A percentile compares a stretch with the other conserved stretches of the same genome.
Conservation (phyloP, 352 stramenopile genomes). For the Phytopythium delawarense region DNA sequence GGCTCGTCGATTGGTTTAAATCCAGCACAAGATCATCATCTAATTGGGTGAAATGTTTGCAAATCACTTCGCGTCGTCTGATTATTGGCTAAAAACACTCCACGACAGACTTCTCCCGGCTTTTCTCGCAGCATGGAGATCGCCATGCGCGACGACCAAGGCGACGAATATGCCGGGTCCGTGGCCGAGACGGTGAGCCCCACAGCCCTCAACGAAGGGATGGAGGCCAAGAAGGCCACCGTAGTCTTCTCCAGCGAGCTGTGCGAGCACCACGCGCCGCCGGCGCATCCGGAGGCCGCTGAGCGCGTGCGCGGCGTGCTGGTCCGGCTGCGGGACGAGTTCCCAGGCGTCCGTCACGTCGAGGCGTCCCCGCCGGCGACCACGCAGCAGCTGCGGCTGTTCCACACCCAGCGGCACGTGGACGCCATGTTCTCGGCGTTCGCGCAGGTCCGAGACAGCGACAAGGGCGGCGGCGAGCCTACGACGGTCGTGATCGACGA, state of each 20-base stretch:
- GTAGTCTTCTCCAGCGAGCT: conserved; percentile 23
- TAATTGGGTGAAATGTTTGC: neutral
- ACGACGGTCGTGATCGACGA: conserved; percentile 21
- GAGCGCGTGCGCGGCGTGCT: conserved; percentile 26
- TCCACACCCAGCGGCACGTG: conserved; percentile 30
- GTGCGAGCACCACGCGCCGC: conserved; percentile 25
- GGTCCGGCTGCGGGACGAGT: conserved; percentile 21
- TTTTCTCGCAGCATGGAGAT: neutral
- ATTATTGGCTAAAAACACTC: neutral
- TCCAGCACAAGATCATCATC: neutral
- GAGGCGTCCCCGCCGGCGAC: conserved; percentile 16
- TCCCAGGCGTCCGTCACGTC: conserved; percentile 21
- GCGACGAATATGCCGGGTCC: neutral
- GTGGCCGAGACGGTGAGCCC: neutral
- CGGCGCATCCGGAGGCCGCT: conserved; percentile 22
- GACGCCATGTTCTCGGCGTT: conserved; percentile 22
- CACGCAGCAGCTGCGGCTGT: conserved; percentile 23
- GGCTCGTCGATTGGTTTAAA: neutral
- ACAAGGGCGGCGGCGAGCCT: neutral
- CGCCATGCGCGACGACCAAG: neutral
- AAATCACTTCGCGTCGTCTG: neutral
- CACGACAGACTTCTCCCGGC: neutral
- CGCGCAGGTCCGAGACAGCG: conserved; percentile 1
- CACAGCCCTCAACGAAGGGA: too few relatives aligned
- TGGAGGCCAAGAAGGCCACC: neutral